Conservation (phyloP, 768 basidiomycete species). For the Termitomyces sp. region DNA sequence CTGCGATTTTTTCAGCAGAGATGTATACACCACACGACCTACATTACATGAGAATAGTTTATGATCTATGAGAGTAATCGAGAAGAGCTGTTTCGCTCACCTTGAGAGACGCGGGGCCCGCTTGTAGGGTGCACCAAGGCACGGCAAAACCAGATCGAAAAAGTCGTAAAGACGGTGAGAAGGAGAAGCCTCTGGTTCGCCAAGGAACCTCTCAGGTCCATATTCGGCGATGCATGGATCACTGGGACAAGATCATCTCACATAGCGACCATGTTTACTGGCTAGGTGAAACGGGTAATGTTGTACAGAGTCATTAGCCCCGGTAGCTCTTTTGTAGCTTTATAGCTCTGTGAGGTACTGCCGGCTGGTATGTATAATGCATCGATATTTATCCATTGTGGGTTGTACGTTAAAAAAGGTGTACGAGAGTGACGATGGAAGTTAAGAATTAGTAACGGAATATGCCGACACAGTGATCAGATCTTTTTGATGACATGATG, state of each 20-base stretch:
- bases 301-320: background rate
- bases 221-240: constrained; percentile 1
- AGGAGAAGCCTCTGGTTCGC: background rate
- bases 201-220: background rate
- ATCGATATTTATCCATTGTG: background rate
- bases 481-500: background rate
- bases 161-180: constrained; percentile 8
- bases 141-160: constrained; percentile 8
- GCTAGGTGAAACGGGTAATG: background rate
- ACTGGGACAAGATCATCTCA: background rate
- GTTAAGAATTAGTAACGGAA: background rate
- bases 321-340: background rate
- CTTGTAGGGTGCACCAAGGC: constrained; percentile 12
- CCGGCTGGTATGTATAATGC: background rate
- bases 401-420: background rate
- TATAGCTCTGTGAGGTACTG: background rate
- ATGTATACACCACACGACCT: constrained; percentile 36
- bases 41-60: background rate
- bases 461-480: background rate
- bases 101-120: constrained; percentile 1
- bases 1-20: constrained; percentile 23
- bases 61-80: no score
- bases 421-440: background rate
- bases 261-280: background rate
- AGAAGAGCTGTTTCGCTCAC: background rate